Conservation (phyloP, 2,329 filamentous ascomycete species). For the Alternaria ethzedia region DNA sequence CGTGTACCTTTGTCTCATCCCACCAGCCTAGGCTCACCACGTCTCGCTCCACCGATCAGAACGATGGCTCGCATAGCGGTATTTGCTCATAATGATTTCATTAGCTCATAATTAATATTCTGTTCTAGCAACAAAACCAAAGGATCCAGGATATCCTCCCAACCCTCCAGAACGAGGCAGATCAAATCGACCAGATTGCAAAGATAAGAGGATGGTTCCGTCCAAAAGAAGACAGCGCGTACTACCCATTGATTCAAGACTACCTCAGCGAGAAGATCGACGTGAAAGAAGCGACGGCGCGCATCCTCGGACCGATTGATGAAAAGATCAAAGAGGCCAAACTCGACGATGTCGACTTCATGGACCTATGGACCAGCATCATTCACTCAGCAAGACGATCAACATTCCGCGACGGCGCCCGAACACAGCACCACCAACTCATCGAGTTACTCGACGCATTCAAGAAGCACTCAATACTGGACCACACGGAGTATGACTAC, state of each 20-base stretch:
- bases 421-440: conserved; percentile 22
- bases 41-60: background rate
- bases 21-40: background rate
- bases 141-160: conserved; percentile 27
- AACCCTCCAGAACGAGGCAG: conserved; percentile 15
- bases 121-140: conserved; percentile 21
- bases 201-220: conserved; percentile 39
- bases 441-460: conserved; percentile 30
- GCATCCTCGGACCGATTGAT: conserved; percentile 35
- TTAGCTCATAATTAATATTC: conserved; percentile 1
- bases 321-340: conserved; percentile 24
- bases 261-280: conserved; percentile 26
- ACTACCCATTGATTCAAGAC: conserved; percentile 32
- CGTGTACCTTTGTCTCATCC: background rate
- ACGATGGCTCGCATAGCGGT: conserved; percentile 14
- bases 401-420: conserved; percentile 14
- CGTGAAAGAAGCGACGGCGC: conserved; percentile 19
- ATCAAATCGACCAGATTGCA: conserved; percentile 40
- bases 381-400: conserved; percentile 39
- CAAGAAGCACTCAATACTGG: conserved; percentile 31
- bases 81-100: background rate
- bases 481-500: conserved; percentile 26
- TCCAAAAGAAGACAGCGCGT: conserved; percentile 28
- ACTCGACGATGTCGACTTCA: conserved; percentile 26
- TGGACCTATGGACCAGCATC: conserved; percentile 40